Evolutionary conservation across 768 basidiomycete species (phyloP).

Genomic region (Favolaschia claudopus): DNA sequence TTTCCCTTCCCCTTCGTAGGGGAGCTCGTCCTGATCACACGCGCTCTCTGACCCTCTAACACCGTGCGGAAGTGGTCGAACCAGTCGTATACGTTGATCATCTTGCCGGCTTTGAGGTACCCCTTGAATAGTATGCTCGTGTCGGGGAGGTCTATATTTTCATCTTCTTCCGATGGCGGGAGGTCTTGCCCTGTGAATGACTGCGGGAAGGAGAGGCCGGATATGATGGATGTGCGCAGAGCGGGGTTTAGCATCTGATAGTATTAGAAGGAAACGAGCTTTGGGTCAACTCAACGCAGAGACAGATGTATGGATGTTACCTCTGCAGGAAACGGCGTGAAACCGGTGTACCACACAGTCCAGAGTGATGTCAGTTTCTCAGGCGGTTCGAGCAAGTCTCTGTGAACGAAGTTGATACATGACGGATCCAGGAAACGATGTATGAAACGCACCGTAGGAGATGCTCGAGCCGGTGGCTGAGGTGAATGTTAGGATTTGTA

Average conservation of each 20-base stretch:
- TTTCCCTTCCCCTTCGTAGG: constrained; percentile 38
- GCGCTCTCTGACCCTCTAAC: constrained; percentile 64
- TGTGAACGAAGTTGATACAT: constrained; percentile 30
- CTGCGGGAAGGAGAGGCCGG: constrained; percentile 66
- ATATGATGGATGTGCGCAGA: constrained; percentile 63
- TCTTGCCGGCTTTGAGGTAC: constrained; percentile 80
- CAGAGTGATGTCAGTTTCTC: constrained; percentile 61
- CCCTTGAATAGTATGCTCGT: constrained; percentile 78
- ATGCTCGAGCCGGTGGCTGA: constrained; percentile 59
- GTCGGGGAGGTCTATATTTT: constrained; percentile 65
- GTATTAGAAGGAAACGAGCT: background rate
- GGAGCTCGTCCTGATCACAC: constrained; percentile 4
- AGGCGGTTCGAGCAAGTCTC: constrained; percentile 51
- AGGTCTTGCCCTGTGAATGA: constrained; percentile 48
- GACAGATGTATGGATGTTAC: constrained; percentile 41
- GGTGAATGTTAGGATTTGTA: too few species aligned
- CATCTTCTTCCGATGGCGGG: constrained; percentile 27
- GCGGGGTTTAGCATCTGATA: constrained; percentile 75
- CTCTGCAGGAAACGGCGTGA: constrained; percentile 70
- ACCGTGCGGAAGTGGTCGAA: constrained; percentile 77
- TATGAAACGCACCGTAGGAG: constrained; percentile 55
- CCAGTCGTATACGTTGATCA: constrained; percentile 92
- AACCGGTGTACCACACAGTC: constrained; percentile 79
- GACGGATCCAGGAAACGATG: background rate
- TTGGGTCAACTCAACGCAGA: too few species aligned